These are phyloP conservation scores for Dictyostelium capitatum DNA, from an alignment of 78 protist genomes.

Conservation along the genomic window DNA sequence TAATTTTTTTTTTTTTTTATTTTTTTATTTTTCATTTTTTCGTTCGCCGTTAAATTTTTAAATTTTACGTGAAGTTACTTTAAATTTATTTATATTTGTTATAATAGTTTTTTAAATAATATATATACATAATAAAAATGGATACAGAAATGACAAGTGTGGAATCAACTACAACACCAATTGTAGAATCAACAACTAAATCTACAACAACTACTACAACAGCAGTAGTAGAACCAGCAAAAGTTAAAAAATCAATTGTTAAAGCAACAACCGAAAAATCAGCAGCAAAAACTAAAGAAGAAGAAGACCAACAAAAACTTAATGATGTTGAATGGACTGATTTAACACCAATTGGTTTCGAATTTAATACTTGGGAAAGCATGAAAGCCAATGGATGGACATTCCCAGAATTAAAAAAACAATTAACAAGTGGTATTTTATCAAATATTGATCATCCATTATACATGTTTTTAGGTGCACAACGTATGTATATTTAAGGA, in stretches of 20 bases:
- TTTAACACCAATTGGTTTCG: slow-evolving; percentile 70
- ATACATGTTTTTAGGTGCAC: slow-evolving; percentile 72
- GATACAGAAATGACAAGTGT: no score
- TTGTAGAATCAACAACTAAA: neutral
- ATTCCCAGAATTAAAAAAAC: slow-evolving; percentile 30
- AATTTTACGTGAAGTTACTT: no score
- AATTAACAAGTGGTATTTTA: slow-evolving; percentile 23
- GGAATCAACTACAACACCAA: no score
- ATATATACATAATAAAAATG: no score
- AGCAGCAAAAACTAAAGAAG: neutral
- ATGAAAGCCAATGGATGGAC: slow-evolving; percentile 47
- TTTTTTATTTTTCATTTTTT: no score
- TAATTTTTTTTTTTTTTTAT: no score
- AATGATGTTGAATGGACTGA: slow-evolving; percentile 43
- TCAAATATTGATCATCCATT: slow-evolving; percentile 29
- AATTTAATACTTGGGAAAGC: slow-evolving; percentile 2
- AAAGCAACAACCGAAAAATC: neutral
- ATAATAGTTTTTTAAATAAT: no score
- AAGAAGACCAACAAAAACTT: neutral
- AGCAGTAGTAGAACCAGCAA: neutral
- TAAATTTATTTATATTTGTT: no score
- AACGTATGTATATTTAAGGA: slow-evolving; percentile 58
- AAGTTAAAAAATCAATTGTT: neutral
- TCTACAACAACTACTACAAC: neutral
- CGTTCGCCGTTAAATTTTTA: no score